Evolutionary conservation across 2,329 filamentous ascomycete genomes (phyloP), one percentile per base, ranked within the genome.

Genomic region (Fusarium falciforme): DNA sequence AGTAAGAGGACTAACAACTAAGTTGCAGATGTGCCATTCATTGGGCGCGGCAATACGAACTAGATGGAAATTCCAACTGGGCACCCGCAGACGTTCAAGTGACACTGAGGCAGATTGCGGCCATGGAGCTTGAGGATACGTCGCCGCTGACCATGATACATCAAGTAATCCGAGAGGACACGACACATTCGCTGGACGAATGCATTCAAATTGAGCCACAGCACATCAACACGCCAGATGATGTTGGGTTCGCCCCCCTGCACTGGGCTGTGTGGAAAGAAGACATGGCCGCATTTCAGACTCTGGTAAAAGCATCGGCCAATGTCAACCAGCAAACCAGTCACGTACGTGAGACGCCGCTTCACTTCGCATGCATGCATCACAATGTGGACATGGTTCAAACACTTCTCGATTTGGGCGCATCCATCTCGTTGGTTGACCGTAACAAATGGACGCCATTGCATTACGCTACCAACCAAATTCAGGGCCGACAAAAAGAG

Each of bases 191-290:
- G 8, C 8, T 55, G 5, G n/a, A 33, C 12, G 29, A 55, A 8
- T 31, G 52, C 29, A 55, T 55, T 33, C 29, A 55, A 9, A 33
- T 33, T n/a, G 52, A 55, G n/a, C 52, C 52, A n/a, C 52, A 55
- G 6, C 52, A 55, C 8, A 55, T 55, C 29, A 55, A 55, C 29
- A 55, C 52, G 7, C 52, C 7, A 33, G 52, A 55, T n/a, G 52
- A 55, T 4, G 27, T 55, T 10, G 52, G 52, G 7, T 55, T 20
- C 14, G 29, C 52, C n/a, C 52, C 52, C 16, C 12, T 55, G 5
- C 52, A 55, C 29, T 55, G 52, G 52, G 52, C 29, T 35, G 2
- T 22, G 0, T 10, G 1, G 1, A 55, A 33, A 11, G 0, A 11
- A 9, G 29, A 55, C 12, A 35, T 55, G 29, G 27, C n/a, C 4